Conservation (phyloP, 306 rosid species). For the Astragalus glycyphyllos region DNA sequence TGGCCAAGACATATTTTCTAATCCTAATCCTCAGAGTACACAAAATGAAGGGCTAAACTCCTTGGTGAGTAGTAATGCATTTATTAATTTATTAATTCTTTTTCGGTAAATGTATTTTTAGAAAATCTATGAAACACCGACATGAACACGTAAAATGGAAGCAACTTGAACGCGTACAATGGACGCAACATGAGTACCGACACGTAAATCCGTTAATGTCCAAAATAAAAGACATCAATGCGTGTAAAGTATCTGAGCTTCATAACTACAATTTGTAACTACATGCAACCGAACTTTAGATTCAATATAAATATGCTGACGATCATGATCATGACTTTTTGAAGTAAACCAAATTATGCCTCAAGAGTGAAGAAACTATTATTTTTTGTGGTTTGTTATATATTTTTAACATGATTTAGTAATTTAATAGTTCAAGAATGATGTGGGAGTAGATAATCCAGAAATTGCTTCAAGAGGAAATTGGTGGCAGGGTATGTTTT, state of each 20-base stretch:
- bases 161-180: no score
- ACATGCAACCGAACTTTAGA: neutral
- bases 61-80: conserved; percentile 43
- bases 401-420: conserved; percentile 17
- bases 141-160: neutral
- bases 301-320: neutral
- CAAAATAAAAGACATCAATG: no score
- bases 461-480: conserved; percentile 80
- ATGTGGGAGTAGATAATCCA: conserved; percentile 60
- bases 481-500: conserved; percentile 86
- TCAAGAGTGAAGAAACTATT: neutral
- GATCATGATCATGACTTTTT: neutral
- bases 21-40: conserved; percentile 55
- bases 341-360: no score
- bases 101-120: neutral
- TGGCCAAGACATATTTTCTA: conserved; percentile 66
- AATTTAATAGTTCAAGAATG: conserved; percentile 55
- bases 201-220: no score
- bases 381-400: conserved; percentile 7
- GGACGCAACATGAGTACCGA: no score
- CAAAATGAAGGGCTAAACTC: conserved; percentile 49
- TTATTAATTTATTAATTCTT: neutral
- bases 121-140: no score
- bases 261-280: neutral
- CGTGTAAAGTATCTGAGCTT: no score